phyloP scores from a whole-genome alignment of 1,139 yeast species.

The Suhomyces kunorum region DNA sequence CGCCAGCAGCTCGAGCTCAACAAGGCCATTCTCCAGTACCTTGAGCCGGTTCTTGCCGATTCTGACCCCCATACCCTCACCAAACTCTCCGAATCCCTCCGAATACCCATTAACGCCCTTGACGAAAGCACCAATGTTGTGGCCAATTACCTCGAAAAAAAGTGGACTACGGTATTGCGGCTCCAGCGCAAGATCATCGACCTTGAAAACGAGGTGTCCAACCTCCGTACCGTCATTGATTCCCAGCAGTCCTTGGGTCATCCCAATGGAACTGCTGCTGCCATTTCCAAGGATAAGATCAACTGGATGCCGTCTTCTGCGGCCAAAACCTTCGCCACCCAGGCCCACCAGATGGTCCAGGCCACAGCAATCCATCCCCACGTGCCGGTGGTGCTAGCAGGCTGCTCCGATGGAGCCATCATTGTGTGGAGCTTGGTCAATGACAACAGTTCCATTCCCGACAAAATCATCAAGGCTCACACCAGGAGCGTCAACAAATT shows the following conservation, averaged over 20 bases:
- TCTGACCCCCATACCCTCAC: slow-evolving; percentile 13
- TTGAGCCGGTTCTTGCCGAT: slow-evolving; percentile 36
- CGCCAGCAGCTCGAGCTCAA: slow-evolving; percentile 57
- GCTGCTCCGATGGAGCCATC: slow-evolving; percentile 74
- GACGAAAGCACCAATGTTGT: slow-evolving; percentile 27
- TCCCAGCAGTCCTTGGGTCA: slow-evolving; percentile 20
- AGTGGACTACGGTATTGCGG: slow-evolving; percentile 86
- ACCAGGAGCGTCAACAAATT: slow-evolving; percentile 67
- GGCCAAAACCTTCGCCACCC: slow-evolving; percentile 54
- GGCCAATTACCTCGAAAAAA: slow-evolving; percentile 67
- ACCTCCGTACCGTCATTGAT: slow-evolving; percentile 47
- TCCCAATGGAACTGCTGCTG: slow-evolving; percentile 3
- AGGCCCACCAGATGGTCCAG: slow-evolving; percentile 57
- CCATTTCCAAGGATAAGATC: slow-evolving; percentile 37
- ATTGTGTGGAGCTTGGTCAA: slow-evolving; percentile 66
- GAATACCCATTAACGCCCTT: slow-evolving; percentile 14
- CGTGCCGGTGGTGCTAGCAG: slow-evolving; percentile 65
- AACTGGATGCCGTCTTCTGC: slow-evolving; percentile 74
- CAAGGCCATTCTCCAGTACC: slow-evolving; percentile 57
- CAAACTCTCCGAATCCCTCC: slow-evolving; percentile 13
- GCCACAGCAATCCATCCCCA: slow-evolving; percentile 72
- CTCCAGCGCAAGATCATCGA: slow-evolving; percentile 76
- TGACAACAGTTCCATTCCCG: slow-evolving; percentile 65
- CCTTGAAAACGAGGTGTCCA: slow-evolving; percentile 44
- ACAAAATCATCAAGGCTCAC: slow-evolving; percentile 72